phyloP scores from a whole-genome alignment of 2,329 filamentous ascomycete genomes.

The Stachybotrys chartarum region DNA sequence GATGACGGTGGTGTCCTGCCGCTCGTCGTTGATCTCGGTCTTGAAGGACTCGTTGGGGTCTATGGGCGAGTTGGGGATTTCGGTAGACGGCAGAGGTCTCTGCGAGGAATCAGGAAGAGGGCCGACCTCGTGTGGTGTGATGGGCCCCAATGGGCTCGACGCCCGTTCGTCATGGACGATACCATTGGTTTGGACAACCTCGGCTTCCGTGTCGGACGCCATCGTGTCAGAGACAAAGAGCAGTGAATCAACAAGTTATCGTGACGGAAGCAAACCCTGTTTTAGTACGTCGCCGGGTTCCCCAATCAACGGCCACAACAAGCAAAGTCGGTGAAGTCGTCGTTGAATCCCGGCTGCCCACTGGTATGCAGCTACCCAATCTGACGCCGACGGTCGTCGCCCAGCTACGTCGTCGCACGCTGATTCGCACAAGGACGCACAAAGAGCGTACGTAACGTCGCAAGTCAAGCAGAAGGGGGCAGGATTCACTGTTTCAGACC shows the following conservation, averaged over 20 bases:
- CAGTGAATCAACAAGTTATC: background rate
- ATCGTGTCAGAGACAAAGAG: slow-evolving; percentile 12
- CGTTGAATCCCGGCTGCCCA: background rate
- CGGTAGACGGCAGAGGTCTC: slow-evolving; percentile 50
- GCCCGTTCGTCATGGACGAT: slow-evolving; percentile 20
- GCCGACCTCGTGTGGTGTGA: slow-evolving; percentile 21
- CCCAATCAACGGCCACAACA: background rate
- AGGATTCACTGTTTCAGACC: too few species aligned
- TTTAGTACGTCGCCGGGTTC: background rate
- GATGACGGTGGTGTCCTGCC: slow-evolving; percentile 36
- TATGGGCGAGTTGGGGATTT: slow-evolving; percentile 45
- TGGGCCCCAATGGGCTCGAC: slow-evolving; percentile 24
- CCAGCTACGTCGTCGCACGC: background rate
- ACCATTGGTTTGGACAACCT: slow-evolving; percentile 23
- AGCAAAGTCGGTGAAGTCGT: background rate
- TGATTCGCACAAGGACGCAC: too few species aligned
- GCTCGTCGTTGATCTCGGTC: slow-evolving; percentile 42
- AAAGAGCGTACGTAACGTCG: too few species aligned
- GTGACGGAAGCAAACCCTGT: background rate
- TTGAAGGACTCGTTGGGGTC: slow-evolving; percentile 42
- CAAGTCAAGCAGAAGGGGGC: too few species aligned
- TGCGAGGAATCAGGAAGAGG: slow-evolving; percentile 34
- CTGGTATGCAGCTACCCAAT: background rate
- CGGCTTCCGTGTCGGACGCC: slow-evolving; percentile 27
- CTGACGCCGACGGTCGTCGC: background rate